Evolutionary conservation across 306 rosid genomes (phyloP), one percentile per base, ranked within the genome.

Genomic region (Luffa aegyptiaca): DNA sequence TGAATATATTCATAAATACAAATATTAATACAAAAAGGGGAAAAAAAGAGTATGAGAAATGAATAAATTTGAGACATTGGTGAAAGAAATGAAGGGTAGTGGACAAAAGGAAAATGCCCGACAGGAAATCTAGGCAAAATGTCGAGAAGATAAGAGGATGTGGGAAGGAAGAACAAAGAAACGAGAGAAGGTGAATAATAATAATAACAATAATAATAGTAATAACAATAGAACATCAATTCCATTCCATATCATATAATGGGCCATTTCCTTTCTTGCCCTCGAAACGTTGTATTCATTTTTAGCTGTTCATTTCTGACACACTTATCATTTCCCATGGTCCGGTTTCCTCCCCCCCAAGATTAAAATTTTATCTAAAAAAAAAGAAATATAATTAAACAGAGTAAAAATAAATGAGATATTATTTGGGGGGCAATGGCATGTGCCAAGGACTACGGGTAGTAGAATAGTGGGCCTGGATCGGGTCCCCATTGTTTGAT

Each of bases 121-220:
- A 71, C 76, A 71, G 18, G 33, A 71, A 71, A 71, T 71, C 57
- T 45, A 71, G n/a, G 76, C 18, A 45, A 71, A 71, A 45, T 46
- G 57, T 71, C n/a, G 33, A 42, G 35, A 68, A 41, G 69, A 62
- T 33, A 62, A 26, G 69, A 62, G 33, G 13, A 59, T 20, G 36
- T 16, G 31, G 9, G 36, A 59, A 45, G 49, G 49, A 10, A 59
- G 36, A 59, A 59, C 37, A 26, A 56, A 21, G 21, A 5, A 33
- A 13, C 10, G 11, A 1, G 14, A 33, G 2, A 63, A 63, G 6
- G 12, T 26, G 1, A 8, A 10, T 5, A 59, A 3, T 57, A 14
- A 55, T 18, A 55, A 14, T 4, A 3, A 13, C 5, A 57, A 16
- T 20, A 8, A 59, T 21, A 9, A 10, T 26, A 59, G 10, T 2